Base-by-base conservation (phyloP, 805 yeast genomes). In the Kregervanrija delftensis region DNA sequence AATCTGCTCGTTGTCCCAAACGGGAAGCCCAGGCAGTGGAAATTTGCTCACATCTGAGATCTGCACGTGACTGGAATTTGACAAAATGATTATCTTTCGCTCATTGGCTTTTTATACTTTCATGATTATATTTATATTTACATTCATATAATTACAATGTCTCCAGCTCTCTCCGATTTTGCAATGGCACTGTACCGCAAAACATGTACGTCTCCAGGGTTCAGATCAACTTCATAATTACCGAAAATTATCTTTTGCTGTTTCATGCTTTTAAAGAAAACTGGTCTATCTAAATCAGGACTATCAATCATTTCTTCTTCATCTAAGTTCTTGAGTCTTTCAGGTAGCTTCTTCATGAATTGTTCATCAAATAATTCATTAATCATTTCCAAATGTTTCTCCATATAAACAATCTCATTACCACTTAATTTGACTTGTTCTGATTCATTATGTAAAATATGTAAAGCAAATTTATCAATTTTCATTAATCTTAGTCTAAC, bases 231-330 rank as follows among this genome's bases (percentile, higher is more conserved):
- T 42, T 72, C 77, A 50, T 79, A 83, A 17, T 69, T 76, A 16
- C 74, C 79, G 11, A 79, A 64, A 3, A 59, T 55, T 0, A 68
- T 67, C 12, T 62, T 63, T 17, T 63, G 58, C 11, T 67, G 70
- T 31, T 55, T 56, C n/a, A 65, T 43, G 1, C 78, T 83, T 39
- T 76, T 71, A 10, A 90, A 68, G 12, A 88, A 89, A 1, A 93
- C 97, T 6, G 93, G 86, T 47, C 72, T 75, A 50, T 84, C 74
- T 58, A 85, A 53, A 40, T 86, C 86, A 0, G 98, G 98, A 48
- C 72, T 73, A 12, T 79, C 84, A 2, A 91, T 70, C 98, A 93
- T 90, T 11, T 79, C 72, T 2, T 75, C 75, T 51, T 88, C 96
- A 55, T 89, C 95, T 46, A 93, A 67, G 4, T 81, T 77, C 40